Conservation (phyloP, 768 basidiomycete species). For the Trametopsis cervina region DNA sequence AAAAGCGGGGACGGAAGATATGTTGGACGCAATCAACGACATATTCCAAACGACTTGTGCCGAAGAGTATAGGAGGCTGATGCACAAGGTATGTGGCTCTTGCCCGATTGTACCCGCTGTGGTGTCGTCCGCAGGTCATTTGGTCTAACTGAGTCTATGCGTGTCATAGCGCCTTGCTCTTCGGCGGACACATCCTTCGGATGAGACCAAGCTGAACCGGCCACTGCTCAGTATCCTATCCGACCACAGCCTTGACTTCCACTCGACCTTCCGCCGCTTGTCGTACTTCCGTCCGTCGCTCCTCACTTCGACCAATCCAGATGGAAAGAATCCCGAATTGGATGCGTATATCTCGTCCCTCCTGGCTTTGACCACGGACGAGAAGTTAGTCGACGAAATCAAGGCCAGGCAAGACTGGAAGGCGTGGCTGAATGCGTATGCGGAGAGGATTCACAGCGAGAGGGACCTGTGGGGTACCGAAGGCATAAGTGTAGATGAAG, state of each 20-base stretch:
- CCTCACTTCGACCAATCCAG: slow-evolving; percentile 1
- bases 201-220: slow-evolving; percentile 53
- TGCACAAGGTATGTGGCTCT: slow-evolving; percentile 52
- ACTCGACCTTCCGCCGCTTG: slow-evolving; percentile 74
- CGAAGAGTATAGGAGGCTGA: slow-evolving; percentile 56
- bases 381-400: slow-evolving; percentile 35
- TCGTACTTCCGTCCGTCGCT: slow-evolving; percentile 47
- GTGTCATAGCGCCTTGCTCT: slow-evolving; percentile 67
- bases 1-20: slow-evolving; percentile 42
- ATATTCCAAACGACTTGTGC: slow-evolving; percentile 53
- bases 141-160: not conserved
- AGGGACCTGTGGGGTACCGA: slow-evolving; percentile 36
- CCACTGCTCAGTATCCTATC: slow-evolving; percentile 75
- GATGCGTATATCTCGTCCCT: slow-evolving; percentile 38
- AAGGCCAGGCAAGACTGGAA: slow-evolving; percentile 47
- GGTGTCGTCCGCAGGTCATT: not conserved
- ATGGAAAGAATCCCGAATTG: slow-evolving; percentile 20
- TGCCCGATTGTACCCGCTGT: too few relatives aligned
- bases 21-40: slow-evolving; percentile 55
- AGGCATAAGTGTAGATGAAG: slow-evolving; percentile 29
- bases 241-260: slow-evolving; percentile 76
- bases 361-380: slow-evolving; percentile 41
- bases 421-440: slow-evolving; percentile 60
- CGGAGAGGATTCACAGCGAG: slow-evolving; percentile 49
- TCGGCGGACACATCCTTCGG: slow-evolving; percentile 41